These are phyloP conservation scores for Biscogniauxia marginata DNA, from an alignment of 2,329 filamentous ascomycete species.

Conservation along the genomic window DNA sequence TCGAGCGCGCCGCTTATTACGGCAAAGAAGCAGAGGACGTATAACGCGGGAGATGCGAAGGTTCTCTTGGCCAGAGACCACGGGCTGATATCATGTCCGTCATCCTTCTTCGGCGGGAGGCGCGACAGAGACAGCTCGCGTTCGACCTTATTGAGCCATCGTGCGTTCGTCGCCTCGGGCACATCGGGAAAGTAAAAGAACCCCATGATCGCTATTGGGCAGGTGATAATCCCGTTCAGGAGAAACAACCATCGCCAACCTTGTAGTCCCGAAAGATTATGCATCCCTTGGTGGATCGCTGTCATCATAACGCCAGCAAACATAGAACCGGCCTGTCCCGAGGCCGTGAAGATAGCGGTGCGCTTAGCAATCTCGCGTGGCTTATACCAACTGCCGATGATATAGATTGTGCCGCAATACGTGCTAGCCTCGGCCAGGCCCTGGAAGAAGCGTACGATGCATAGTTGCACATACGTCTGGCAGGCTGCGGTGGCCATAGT, in stretches of 20 bases:
- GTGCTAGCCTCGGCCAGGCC: slow-evolving; percentile 45
- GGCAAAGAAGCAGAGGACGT: slow-evolving; percentile 39
- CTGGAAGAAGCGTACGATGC: slow-evolving; percentile 43
- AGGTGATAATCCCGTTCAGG: slow-evolving; percentile 47
- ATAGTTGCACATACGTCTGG: slow-evolving; percentile 27
- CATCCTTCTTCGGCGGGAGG: slow-evolving; percentile 31
- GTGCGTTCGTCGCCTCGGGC: slow-evolving; percentile 39
- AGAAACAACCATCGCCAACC: slow-evolving; percentile 44
- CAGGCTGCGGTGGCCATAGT: slow-evolving; percentile 35
- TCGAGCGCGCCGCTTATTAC: slow-evolving; percentile 35
- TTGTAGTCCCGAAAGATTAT: slow-evolving; percentile 41
- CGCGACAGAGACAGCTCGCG: slow-evolving; percentile 27
- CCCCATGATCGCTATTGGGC: slow-evolving; percentile 47
- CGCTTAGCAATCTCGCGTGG: slow-evolving; percentile 51
- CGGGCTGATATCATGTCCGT: slow-evolving; percentile 34
- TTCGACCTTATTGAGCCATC: slow-evolving; percentile 34
- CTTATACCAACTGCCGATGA: slow-evolving; percentile 46
- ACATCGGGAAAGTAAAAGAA: slow-evolving; percentile 44
- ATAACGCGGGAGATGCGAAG: slow-evolving; percentile 29
- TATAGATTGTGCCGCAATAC: slow-evolving; percentile 1
- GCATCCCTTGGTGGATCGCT: slow-evolving; percentile 29
- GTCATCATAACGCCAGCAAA: slow-evolving; percentile 51
- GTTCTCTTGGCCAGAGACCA: slow-evolving; percentile 27
- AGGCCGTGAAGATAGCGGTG: slow-evolving; percentile 51
- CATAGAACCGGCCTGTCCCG: slow-evolving; percentile 51